A percentile compares a stretch with the other conserved stretches of the same genome.
Evolutionary conservation across 2,329 filamentous ascomycete genomes (phyloP).

Genomic region (Fusarium sp.): DNA sequence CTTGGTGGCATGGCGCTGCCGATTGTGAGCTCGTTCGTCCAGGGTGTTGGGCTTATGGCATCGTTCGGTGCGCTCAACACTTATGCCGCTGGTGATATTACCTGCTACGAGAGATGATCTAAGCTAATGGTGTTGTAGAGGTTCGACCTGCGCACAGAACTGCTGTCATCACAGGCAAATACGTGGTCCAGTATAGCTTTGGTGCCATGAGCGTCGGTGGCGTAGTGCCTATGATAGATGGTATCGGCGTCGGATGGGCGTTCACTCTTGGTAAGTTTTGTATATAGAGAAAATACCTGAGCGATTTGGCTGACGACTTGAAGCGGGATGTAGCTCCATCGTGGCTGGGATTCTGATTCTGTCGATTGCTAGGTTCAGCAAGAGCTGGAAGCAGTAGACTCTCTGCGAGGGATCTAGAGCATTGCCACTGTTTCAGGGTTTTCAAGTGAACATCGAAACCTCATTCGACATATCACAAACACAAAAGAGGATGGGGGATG

Average conservation of each 20-base stretch:
- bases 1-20: constrained; percentile 49
- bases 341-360: constrained; percentile 27
- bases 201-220: constrained; percentile 41
- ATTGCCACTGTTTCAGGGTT: not conserved
- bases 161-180: constrained; percentile 42
- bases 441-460: too few species aligned
- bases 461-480: not conserved
- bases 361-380: constrained; percentile 34
- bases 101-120: fast-evolving
- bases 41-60: constrained; percentile 49
- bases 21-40: constrained; percentile 46
- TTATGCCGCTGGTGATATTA: constrained; percentile 49
- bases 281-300: fast-evolving
- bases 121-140: constrained; percentile 25
- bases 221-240: constrained; percentile 39
- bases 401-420: not conserved
- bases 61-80: constrained; percentile 53
- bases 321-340: constrained; percentile 25
- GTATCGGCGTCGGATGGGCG: constrained; percentile 39
- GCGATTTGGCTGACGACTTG: not conserved
- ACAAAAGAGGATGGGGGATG: not conserved
- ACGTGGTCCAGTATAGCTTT: constrained; percentile 42
- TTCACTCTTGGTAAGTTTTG: constrained; percentile 39
- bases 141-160: constrained; percentile 37
- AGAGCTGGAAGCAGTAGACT: constrained; percentile 29